These are phyloP conservation scores for Yamadazyma atlantica DNA, from an alignment of 1,139 yeast species.

Conservation along the genomic window DNA sequence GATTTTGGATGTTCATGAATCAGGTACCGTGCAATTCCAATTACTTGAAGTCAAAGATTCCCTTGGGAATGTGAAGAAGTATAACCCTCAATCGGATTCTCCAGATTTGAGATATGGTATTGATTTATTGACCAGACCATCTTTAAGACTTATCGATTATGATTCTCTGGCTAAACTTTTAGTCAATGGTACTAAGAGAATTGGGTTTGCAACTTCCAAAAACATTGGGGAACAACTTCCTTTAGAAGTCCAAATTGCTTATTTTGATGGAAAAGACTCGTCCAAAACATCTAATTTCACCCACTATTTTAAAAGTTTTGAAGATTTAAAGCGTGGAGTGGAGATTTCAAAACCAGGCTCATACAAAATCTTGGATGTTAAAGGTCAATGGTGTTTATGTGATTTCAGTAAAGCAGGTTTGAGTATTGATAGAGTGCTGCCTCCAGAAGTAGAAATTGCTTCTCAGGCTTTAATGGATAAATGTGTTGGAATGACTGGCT, in stretches of 20 bases:
- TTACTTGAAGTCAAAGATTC: conserved; percentile 71
- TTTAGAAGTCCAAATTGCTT: conserved; percentile 41
- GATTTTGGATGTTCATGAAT: conserved; percentile 26
- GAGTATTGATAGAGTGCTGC: conserved; percentile 26
- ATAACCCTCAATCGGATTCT: conserved; percentile 45
- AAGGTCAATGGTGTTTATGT: conserved; percentile 67
- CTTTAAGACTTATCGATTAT: conserved; percentile 35
- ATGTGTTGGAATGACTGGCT: conserved; percentile 92
- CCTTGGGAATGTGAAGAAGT: conserved; percentile 67
- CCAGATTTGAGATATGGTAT: conserved; percentile 54
- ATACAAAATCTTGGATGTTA: conserved; percentile 53
- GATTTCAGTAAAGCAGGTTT: conserved; percentile 28
- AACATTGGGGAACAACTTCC: conserved; percentile 41
- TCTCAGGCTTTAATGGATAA: conserved; percentile 71
- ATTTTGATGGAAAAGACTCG: conserved; percentile 26
- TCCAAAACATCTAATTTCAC: conserved; percentile 27
- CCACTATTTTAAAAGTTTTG: conserved; percentile 31
- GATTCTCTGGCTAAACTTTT: conserved; percentile 39
- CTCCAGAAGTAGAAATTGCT: conserved; percentile 52
- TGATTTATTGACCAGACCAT: conserved; percentile 64
- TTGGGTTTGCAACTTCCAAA: conserved; percentile 25
- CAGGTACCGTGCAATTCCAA: conserved; percentile 66
- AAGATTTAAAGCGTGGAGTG: conserved; percentile 34
- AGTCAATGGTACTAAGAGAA: conserved; percentile 34
- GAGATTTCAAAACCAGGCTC: conserved; percentile 58